Base-by-base conservation (phyloP, 768 basidiomycete species). In the Sporobolomyces roseus region DNA sequence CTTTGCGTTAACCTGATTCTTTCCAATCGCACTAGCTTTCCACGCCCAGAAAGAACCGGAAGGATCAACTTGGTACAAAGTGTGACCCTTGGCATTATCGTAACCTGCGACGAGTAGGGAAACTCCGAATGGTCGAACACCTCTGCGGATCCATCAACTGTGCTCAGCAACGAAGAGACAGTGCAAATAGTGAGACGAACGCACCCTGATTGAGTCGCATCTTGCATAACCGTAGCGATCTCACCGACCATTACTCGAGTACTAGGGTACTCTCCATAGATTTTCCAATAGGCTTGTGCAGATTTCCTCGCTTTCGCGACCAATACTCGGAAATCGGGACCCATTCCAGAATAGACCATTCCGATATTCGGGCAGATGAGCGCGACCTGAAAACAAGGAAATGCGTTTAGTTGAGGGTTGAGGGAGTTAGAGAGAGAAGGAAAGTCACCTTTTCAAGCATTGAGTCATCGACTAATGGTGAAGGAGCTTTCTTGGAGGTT, bases 1-100 rank as follows among this genome's bases (percentile, higher is more conserved):
- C 81, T 99, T 99, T 41, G 93, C 96, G 76, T 99, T 99, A 52
- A 93, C 87, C 92, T 98, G 97, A 80, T 98, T 98, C 82, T 99
- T 99, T 46, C 96, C 96, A 75, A 98, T 99, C 16, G 96, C 96
- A 78, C 92, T 94, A 12, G 96, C 96, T 79, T 99, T 99, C 96
- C 96, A 99, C 35, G 96, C 94, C 96, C 96, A 99, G 81, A 91
- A 99, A 36, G 91, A 92, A 62, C 96, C 96, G 43, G 93, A 96
- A 46, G 96, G 96, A 81, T 99, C 96, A 49, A 99, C 93, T 79
- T 99, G 96, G 81, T 96, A 98, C 73, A 99, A 83, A n/a, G 87
- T 88, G 71, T 93, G 91, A 29, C 96, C 96, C n/a, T 91, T 88
- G 78, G 88, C 88, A 75, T 83, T 83, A 78, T 99, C 96, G 88